Evolutionary conservation across 1,284 basidiomycete species (phyloP).

Genomic region (Heterobasidion occidentale): DNA sequence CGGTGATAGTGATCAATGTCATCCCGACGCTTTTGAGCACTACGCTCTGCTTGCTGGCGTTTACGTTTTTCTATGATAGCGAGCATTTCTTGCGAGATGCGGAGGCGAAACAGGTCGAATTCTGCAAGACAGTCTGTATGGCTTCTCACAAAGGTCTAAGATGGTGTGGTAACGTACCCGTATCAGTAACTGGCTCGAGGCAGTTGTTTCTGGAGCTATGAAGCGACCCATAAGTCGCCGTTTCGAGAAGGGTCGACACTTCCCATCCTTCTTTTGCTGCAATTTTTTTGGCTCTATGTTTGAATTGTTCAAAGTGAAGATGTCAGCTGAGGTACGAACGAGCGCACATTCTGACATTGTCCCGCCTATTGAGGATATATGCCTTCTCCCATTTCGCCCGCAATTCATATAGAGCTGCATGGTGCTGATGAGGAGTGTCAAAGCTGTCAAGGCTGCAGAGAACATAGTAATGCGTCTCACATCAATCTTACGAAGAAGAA

Average conservation of each 20-base stretch:
- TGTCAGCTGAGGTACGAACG: no score
- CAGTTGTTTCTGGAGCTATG: slow-evolving; percentile 23
- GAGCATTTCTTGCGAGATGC: slow-evolving; percentile 26
- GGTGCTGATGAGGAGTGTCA: neutral
- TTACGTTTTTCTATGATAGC: slow-evolving; percentile 16
- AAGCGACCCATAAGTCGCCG: slow-evolving; percentile 27
- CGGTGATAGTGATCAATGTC: slow-evolving; percentile 26
- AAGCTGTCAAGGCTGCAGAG: neutral
- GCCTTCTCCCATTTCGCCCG: neutral
- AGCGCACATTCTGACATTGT: no score
- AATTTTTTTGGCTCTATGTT: neutral
- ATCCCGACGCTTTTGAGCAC: slow-evolving; percentile 14
- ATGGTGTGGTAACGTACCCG: slow-evolving; percentile 20
- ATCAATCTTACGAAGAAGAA: neutral
- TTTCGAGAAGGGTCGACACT: slow-evolving; percentile 25
- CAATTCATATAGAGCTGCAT: neutral
- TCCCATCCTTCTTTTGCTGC: slow-evolving; percentile 27
- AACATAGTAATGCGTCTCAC: neutral
- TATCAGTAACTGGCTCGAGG: slow-evolving; percentile 17
- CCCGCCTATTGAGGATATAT: neutral
- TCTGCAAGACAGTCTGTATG: slow-evolving; percentile 16
- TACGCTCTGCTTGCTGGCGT: slow-evolving; percentile 18
- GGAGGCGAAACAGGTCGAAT: slow-evolving; percentile 12
- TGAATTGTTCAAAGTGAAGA: no score
- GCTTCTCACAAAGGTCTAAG: neutral